Percentiles rank a stretch among this genome's conserved stretches.
phyloP scores from a whole-genome alignment of 2,329 filamentous ascomycete species.

The Xylaria sp. region DNA sequence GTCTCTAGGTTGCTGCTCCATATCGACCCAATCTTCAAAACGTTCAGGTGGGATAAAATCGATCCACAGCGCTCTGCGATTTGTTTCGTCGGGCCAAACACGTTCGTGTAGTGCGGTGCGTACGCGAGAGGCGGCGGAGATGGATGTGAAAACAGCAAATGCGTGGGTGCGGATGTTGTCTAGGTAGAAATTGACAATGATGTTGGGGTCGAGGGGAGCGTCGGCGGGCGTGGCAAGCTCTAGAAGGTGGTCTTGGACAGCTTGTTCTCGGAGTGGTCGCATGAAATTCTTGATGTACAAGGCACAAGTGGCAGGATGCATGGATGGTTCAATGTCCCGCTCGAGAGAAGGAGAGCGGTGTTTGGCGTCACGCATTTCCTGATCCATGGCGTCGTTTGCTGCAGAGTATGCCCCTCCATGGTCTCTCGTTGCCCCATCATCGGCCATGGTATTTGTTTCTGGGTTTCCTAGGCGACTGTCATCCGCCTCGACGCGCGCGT shows the following conservation, averaged over 20 bases:
- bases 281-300: slow-evolving; percentile 93
- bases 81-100: slow-evolving; percentile 88
- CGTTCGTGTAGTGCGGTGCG: slow-evolving; percentile 79
- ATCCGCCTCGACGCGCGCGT: not conserved
- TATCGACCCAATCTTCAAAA: slow-evolving; percentile 77
- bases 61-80: slow-evolving; percentile 84
- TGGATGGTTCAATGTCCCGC: slow-evolving; percentile 62
- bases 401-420: slow-evolving; percentile 29
- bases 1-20: slow-evolving; percentile 58
- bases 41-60: slow-evolving; percentile 87
- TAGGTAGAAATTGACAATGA: slow-evolving; percentile 78
- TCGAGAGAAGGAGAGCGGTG: slow-evolving; percentile 43
- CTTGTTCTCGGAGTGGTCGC: slow-evolving; percentile 78
- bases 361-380: slow-evolving; percentile 39
- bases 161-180: slow-evolving; percentile 90
- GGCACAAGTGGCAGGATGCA: slow-evolving; percentile 78
- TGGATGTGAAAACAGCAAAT: slow-evolving; percentile 77
- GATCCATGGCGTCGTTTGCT: slow-evolving; percentile 38
- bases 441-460: slow-evolving; percentile 36
- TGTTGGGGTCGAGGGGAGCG: slow-evolving; percentile 61
- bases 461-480: slow-evolving; percentile 18
- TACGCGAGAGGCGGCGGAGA: slow-evolving; percentile 78
- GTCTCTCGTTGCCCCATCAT: slow-evolving; percentile 34
- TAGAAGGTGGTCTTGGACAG: slow-evolving; percentile 75
- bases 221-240: slow-evolving; percentile 72